Percentiles rank a stretch among this genome's conserved stretches.
phyloP scores from a whole-genome alignment of 2,329 filamentous ascomycete species.

The Nemania sp. region DNA sequence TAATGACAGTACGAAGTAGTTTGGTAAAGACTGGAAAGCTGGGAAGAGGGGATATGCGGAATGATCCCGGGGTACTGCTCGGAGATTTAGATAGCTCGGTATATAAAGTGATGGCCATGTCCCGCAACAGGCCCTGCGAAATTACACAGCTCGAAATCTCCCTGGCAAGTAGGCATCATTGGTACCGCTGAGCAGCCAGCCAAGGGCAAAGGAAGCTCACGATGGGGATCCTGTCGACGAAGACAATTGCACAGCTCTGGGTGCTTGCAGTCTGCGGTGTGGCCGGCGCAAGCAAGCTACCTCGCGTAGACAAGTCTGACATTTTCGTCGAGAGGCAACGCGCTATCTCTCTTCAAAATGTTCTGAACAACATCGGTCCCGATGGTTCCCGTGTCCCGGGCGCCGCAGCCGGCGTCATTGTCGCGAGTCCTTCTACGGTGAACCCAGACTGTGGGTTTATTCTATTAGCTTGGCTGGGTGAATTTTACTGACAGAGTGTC shows the following conservation, averaged over 20 bases:
- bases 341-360: slow-evolving; percentile 52
- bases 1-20: too few relatives aligned
- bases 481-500: slow-evolving; percentile 5
- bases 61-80: background rate
- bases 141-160: background rate
- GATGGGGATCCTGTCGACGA: slow-evolving; percentile 21
- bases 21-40: too few relatives aligned
- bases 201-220: slow-evolving; percentile 9
- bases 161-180: too few relatives aligned
- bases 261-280: slow-evolving; percentile 18
- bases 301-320: slow-evolving; percentile 15
- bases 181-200: background rate
- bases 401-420: slow-evolving; percentile 53
- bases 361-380: slow-evolving; percentile 59
- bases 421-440: slow-evolving; percentile 58
- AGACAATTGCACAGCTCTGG: slow-evolving; percentile 19
- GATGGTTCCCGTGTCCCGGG: slow-evolving; percentile 51
- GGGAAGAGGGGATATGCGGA: background rate
- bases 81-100: too few relatives aligned
- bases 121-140: background rate
- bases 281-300: slow-evolving; percentile 10
- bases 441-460: slow-evolving; percentile 55
- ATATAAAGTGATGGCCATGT: slow-evolving; percentile 7
- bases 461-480: background rate
- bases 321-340: slow-evolving; percentile 50